phyloP scores from a whole-genome alignment of 176 grass and related monocot species.

The Bothriochloa decipiens region DNA sequence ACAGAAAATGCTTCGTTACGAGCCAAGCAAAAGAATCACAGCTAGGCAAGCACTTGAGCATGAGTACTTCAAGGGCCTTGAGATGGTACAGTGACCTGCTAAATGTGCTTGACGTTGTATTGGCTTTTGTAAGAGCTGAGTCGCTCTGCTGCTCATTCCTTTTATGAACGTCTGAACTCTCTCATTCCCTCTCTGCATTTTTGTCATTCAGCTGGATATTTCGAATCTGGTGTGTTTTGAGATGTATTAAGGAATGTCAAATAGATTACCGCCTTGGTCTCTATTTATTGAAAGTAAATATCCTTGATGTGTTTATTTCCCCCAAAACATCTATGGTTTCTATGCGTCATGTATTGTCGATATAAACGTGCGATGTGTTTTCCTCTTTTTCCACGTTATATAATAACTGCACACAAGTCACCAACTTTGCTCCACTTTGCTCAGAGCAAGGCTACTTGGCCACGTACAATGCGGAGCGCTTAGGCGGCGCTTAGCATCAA shows the following conservation, averaged over 20 bases:
- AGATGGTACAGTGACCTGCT: slow-evolving; percentile 59
- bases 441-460: not conserved
- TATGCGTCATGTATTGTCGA: not conserved
- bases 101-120: slow-evolving; percentile 30
- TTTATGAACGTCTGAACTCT: slow-evolving; percentile 28
- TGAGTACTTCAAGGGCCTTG: slow-evolving; percentile 90
- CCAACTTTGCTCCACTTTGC: not conserved
- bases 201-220: slow-evolving; percentile 50
- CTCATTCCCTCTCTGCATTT: slow-evolving; percentile 30
- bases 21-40: slow-evolving; percentile 89
- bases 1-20: slow-evolving; percentile 91
- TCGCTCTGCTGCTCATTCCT: slow-evolving; percentile 32
- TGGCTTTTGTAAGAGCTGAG: slow-evolving; percentile 48
- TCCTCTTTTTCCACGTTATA: too few species aligned
- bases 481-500: too few species aligned
- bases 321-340: not conserved
- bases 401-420: not conserved
- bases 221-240: slow-evolving; percentile 48
- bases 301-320: not conserved
- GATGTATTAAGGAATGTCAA: slow-evolving; percentile 50
- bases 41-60: slow-evolving; percentile 83
- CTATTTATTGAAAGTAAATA: slow-evolving; percentile 58
- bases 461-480: too few species aligned
- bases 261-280: slow-evolving; percentile 54
- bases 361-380: not conserved